Evolutionary conservation across 202 grass and related monocot genomes (phyloP), one percentile per base, ranked within the genome.

Genomic region (Musa balbisiana): DNA sequence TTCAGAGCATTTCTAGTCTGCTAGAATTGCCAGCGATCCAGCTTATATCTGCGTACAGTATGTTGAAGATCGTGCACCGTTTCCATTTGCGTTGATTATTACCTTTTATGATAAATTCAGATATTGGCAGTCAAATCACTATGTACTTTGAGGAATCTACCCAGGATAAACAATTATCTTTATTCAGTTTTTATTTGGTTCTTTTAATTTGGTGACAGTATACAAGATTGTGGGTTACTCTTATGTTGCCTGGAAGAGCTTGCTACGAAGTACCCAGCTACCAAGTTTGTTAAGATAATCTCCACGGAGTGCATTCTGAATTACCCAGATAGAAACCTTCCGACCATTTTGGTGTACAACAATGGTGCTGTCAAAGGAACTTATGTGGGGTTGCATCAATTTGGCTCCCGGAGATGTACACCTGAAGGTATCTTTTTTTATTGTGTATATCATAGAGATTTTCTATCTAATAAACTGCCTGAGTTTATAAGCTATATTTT

Each of bases 221-320:
- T 95, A 83, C 89, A 81, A 62, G 91, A 95, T 73, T 99, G 91
- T 3, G 96, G 88, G 24, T 19, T 99, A 84, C 96, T 99, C 54
- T 76, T 90, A 64, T 83, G 82, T 72, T 99, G 85, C 71, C 73
- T 99, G 85, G 96, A 95, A 73, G 91, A 96, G 86, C 71, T 99
- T 73, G 82, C 85, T 14, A 90, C 84, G 62, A 89, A 86, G 79
- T 95, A 99, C 49, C 83, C 96, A 53, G 85, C 64, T 63, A 99
- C 91, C 3, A 99, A 99, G 73, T 99, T 99, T 69, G 91, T 99
- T 83, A 99, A 99, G 81, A 96, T 92, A 80, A 90, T 96, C 49
- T 99, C 96, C 54, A 99, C 96, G 0, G 91, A 95, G 63, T 96
- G 96, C 76, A 99, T 99, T 72, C 89, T 84, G 20, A 99, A 92